Evolutionary conservation across 2,329 filamentous ascomycete genomes (phyloP).

Genomic region (Neopestalotiopsis sp.): DNA sequence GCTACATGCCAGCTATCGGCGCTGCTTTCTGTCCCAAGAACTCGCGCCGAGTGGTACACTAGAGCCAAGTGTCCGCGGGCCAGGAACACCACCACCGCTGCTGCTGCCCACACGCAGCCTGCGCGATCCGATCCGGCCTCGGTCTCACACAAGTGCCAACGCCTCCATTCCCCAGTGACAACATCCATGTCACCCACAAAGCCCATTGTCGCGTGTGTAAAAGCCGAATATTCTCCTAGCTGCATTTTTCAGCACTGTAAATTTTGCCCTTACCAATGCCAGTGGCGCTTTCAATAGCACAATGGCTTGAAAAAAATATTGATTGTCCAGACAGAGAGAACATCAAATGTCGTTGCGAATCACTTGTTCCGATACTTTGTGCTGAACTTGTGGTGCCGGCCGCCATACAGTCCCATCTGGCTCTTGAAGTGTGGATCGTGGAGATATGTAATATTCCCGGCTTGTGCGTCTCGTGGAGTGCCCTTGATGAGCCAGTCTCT

Average conservation of each 20-base stretch:
- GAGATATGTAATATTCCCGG: slow-evolving; percentile 4
- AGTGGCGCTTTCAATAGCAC: neutral
- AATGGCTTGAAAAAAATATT: neutral
- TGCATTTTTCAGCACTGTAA: neutral
- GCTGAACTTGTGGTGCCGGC: neutral
- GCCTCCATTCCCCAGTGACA: neutral
- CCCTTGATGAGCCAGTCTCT: neutral
- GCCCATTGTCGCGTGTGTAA: neutral
- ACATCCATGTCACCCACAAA: slow-evolving; percentile 1
- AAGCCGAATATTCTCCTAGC: neutral
- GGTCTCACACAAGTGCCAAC: neutral
- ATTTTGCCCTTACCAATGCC: neutral
- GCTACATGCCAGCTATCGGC: neutral
- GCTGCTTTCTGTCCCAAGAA: neutral
- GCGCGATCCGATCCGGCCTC: neutral
- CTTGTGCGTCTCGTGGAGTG: slow-evolving; percentile 2
- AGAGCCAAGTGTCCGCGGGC: neutral
- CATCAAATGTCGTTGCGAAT: neutral
- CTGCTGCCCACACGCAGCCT: neutral
- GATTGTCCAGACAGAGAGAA: neutral
- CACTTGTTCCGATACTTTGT: neutral
- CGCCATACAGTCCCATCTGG: neutral
- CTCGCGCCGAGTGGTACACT: neutral
- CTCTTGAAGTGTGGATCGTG: neutral
- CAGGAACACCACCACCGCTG: neutral